Conservation (phyloP, 2,329 filamentous ascomycete genomes). For the Colletotrichum sp. region DNA sequence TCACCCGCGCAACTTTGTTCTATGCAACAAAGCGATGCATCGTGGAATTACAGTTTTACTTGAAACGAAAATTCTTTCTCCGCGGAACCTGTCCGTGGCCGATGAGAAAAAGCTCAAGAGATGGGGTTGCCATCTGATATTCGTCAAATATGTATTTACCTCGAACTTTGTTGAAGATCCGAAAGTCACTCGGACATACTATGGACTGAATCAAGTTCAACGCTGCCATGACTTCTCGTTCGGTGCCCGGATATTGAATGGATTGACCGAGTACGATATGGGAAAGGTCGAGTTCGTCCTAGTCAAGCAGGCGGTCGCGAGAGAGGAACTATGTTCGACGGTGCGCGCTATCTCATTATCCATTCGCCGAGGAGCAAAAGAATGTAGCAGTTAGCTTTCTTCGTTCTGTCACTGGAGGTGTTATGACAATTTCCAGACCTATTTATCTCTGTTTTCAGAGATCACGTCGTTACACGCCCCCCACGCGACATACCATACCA, state of each 20-base stretch:
- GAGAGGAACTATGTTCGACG: rapidly evolving
- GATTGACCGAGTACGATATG: background rate
- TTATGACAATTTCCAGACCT: background rate
- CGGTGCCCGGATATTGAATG: background rate
- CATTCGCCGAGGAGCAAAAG: background rate
- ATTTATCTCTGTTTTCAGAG: background rate
- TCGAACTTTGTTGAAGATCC: background rate
- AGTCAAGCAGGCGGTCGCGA: background rate
- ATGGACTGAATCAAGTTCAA: background rate
- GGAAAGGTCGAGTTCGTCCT: background rate
- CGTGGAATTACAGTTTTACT: background rate
- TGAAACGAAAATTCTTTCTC: background rate
- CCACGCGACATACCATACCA: too few species aligned
- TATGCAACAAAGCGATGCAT: background rate
- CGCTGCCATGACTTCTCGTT: background rate
- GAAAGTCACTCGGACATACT: background rate
- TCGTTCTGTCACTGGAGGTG: background rate
- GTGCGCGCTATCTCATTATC: background rate
- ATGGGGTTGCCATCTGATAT: background rate
- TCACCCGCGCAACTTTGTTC: background rate
- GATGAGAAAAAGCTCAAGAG: background rate
- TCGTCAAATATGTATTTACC: background rate
- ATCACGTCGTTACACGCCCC: background rate
- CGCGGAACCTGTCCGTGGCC: background rate
- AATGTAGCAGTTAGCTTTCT: background rate